phyloP scores from a whole-genome alignment of 2,329 filamentous ascomycete species.

The Penicillium sp. region DNA sequence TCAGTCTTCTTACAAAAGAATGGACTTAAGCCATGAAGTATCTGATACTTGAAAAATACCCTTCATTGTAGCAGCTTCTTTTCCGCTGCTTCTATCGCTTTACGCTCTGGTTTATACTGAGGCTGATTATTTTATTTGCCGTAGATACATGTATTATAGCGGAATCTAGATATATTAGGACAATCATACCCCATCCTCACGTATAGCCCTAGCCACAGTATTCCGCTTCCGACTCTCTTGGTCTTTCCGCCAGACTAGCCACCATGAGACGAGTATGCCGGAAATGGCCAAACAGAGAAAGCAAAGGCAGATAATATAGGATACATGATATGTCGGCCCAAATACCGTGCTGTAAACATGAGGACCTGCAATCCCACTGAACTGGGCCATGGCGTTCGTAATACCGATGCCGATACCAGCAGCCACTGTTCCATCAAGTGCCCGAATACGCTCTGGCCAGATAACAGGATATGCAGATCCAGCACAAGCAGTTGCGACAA shows the following conservation, averaged over 20 bases:
- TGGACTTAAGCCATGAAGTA: too few relatives aligned
- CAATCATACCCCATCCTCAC: neutral
- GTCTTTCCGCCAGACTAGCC: slow-evolving; percentile 27
- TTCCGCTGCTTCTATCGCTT: too few relatives aligned
- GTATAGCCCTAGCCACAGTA: neutral
- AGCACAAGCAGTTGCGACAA: slow-evolving; percentile 41
- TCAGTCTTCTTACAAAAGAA: too few relatives aligned
- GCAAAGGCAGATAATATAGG: slow-evolving; percentile 42
- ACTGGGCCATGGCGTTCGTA: slow-evolving; percentile 51
- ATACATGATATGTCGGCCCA: slow-evolving; percentile 44
- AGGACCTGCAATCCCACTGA: slow-evolving; percentile 47
- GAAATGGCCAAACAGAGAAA: slow-evolving; percentile 35
- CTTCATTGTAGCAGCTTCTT: too few relatives aligned
- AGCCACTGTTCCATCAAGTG: slow-evolving; percentile 45
- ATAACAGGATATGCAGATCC: slow-evolving; percentile 50
- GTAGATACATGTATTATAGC: too few relatives aligned
- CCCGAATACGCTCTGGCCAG: slow-evolving; percentile 51
- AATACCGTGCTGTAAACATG: slow-evolving; percentile 47
- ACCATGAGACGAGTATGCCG: slow-evolving; percentile 31
- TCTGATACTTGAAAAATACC: too few relatives aligned
- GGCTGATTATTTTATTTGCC: too few relatives aligned
- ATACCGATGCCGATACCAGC: slow-evolving; percentile 48
- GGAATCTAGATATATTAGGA: too few relatives aligned
- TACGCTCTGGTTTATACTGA: too few relatives aligned
- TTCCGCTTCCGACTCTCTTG: slow-evolving; percentile 16